Evolutionary conservation across 2,329 filamentous ascomycete genomes (phyloP).

Genomic region (Byssothecium circinans): DNA sequence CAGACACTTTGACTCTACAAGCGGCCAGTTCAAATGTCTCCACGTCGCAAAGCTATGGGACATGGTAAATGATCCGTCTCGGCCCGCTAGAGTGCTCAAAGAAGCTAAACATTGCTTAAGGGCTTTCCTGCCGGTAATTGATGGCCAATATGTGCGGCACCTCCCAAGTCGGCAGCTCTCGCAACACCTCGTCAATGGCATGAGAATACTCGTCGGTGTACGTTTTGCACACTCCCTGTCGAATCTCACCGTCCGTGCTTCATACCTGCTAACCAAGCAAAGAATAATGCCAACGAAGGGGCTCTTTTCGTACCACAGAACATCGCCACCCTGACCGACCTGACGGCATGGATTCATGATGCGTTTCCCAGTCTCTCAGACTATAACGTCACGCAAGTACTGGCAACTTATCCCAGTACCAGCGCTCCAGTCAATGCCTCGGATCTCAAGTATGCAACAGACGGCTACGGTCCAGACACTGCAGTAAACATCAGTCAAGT

Average conservation of each 20-base stretch:
- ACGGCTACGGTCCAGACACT: conserved; percentile 42
- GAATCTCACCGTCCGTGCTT: no score
- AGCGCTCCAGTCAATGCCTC: conserved; percentile 26
- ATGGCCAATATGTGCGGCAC: conserved; percentile 42
- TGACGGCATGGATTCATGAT: conserved; percentile 46
- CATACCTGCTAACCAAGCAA: conserved; percentile 33
- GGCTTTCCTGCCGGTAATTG: conserved; percentile 49
- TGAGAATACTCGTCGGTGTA: no score
- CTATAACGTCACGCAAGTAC: conserved; percentile 43
- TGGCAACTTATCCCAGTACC: conserved; percentile 42
- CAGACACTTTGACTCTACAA: conserved; percentile 39
- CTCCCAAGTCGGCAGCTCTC: conserved; percentile 43
- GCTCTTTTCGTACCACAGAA: conserved; percentile 49
- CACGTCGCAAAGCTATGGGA: conserved; percentile 39
- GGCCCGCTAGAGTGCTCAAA: no score
- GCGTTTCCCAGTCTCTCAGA: conserved; percentile 44
- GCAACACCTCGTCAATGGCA: conserved; percentile 41
- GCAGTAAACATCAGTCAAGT: conserved; percentile 55
- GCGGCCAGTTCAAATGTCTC: conserved; percentile 42
- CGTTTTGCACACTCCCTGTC: no score
- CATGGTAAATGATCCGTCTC: no score
- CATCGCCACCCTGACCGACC: conserved; percentile 46
- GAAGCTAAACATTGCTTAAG: no score
- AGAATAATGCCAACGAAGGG: conserved; percentile 57
- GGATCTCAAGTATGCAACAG: conserved; percentile 36